Conservation (phyloP, 2,329 filamentous ascomycete genomes). For the Verticillium longisporum region DNA sequence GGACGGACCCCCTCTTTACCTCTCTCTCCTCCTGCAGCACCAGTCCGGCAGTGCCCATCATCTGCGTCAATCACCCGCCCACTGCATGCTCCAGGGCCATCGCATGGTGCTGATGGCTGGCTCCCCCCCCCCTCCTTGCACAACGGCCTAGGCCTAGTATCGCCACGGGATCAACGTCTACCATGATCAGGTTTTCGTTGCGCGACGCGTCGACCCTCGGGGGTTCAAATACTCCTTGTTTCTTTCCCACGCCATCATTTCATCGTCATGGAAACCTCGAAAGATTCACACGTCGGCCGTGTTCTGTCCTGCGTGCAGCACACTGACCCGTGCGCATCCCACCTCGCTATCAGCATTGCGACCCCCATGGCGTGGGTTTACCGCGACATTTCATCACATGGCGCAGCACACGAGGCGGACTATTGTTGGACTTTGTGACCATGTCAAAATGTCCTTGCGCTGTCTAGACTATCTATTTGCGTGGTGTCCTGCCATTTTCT, state of each 20-base stretch:
- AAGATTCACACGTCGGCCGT: too few species aligned
- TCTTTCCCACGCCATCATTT: too few species aligned
- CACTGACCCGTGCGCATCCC: not conserved
- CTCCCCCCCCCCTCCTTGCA: too few species aligned
- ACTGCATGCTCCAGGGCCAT: not conserved
- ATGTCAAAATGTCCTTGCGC: not conserved
- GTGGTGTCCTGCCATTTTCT: not conserved
- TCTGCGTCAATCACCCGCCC: constrained; percentile 8
- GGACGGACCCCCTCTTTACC: not conserved
- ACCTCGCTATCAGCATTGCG: not conserved
- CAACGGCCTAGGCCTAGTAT: not conserved
- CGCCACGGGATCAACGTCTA: not conserved
- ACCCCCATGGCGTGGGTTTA: not conserved
- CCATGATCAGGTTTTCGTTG: too few species aligned
- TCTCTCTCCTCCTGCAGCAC: constrained; percentile 5
- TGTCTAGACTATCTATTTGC: not conserved
- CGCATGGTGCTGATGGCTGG: not conserved
- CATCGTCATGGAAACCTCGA: too few species aligned
- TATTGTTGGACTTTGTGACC: not conserved
- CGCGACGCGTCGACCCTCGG: too few species aligned
- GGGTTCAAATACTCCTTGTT: too few species aligned
- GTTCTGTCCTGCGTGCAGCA: too few species aligned
- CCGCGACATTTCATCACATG: not conserved
- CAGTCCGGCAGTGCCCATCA: constrained; percentile 10
- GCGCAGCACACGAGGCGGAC: not conserved